Evolutionary conservation across 257 asterid genomes (phyloP).

Genomic region (Ligustrum vulgare): DNA sequence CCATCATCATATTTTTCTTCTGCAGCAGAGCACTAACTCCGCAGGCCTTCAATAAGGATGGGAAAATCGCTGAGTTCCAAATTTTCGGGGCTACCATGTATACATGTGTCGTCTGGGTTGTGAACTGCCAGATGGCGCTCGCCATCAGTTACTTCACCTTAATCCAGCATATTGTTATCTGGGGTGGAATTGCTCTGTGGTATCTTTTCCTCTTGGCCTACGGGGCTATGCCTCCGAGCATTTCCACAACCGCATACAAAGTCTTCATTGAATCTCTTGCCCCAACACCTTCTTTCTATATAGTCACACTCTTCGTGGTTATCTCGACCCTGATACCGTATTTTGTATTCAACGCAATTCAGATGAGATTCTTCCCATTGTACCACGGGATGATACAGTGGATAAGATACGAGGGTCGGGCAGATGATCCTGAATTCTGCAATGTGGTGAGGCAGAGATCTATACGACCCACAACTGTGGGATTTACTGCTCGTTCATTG

Average conservation of each 20-base stretch:
- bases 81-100: constrained; percentile 81
- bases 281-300: constrained; percentile 62
- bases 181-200: constrained; percentile 92
- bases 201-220: constrained; percentile 70
- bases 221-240: constrained; percentile 51
- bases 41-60: constrained; percentile 61
- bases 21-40: constrained; percentile 56
- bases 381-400: constrained; percentile 91
- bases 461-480: constrained; percentile 68
- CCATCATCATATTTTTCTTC: constrained; percentile 77
- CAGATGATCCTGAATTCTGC: constrained; percentile 70
- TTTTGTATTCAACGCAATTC: constrained; percentile 28
- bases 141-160: constrained; percentile 86
- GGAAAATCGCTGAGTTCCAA: constrained; percentile 57
- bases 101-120: constrained; percentile 89
- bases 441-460: constrained; percentile 77
- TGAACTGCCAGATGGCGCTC: constrained; percentile 82
- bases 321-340: neutral
- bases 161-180: constrained; percentile 73
- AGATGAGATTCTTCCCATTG: constrained; percentile 49
- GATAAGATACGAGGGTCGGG: constrained; percentile 70
- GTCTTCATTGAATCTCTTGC: constrained; percentile 78
- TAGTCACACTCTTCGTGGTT: constrained; percentile 45
- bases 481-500: constrained; percentile 89
- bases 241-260: constrained; percentile 65